Conservation (phyloP, 2,329 filamentous ascomycete species). For the Grosmannia serpens region DNA sequence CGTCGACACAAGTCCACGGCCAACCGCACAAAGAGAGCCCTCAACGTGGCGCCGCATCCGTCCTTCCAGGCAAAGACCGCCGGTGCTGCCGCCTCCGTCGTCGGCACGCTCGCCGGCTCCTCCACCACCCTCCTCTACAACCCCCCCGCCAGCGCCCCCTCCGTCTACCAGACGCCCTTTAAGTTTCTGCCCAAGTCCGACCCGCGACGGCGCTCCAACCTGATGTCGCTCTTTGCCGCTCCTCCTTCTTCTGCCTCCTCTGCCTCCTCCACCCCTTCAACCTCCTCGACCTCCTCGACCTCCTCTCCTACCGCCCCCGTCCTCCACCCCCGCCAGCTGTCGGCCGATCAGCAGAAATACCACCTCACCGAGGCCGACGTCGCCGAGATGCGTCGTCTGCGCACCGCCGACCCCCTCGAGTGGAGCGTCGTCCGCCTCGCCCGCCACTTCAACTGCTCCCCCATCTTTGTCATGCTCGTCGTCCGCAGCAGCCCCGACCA, state of each 20-base stretch:
- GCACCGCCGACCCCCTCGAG: constrained; percentile 36
- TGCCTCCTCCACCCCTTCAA: constrained; percentile 9
- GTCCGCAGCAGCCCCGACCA: constrained; percentile 38
- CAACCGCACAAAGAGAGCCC: constrained; percentile 41
- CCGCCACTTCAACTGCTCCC: constrained; percentile 42
- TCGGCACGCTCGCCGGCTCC: constrained; percentile 18
- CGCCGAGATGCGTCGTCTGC: constrained; percentile 46
- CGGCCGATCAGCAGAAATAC: constrained; percentile 20
- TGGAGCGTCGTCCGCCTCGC: constrained; percentile 46
- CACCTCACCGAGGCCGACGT: constrained; percentile 45
- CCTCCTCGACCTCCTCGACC: constrained; percentile 8
- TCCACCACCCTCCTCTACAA: constrained; percentile 36
- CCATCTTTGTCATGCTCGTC: constrained; percentile 47
- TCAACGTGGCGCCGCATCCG: constrained; percentile 49
- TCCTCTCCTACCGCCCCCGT: constrained; percentile 8
- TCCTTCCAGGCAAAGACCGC: constrained; percentile 34
- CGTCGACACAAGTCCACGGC: constrained; percentile 37
- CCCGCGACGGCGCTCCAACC: constrained; percentile 38
- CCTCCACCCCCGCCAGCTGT: constrained; percentile 5
- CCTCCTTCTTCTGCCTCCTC: constrained; percentile 9
- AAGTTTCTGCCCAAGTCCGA: constrained; percentile 50
- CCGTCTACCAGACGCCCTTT: constrained; percentile 55
- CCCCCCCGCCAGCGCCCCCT: constrained; percentile 32
- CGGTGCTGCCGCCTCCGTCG: constrained; percentile 18
- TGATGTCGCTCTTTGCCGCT: constrained; percentile 29